A percentile compares a stretch with the other conserved stretches of the same genome.
phyloP scores from a whole-genome alignment of 129 eudicot genomes.

The Tanacetum coccineum region DNA sequence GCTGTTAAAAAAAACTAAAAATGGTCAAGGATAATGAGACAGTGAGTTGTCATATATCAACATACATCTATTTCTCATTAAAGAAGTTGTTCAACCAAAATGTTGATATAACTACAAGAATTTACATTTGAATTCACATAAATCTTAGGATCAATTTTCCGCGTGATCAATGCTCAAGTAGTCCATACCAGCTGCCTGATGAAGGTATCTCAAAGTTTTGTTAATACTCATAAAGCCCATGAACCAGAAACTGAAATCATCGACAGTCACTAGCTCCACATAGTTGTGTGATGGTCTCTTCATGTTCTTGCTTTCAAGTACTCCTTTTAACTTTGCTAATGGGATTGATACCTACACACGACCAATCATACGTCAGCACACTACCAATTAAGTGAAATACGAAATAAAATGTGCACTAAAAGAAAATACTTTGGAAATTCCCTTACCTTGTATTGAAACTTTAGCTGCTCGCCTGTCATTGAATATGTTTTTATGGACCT shows the following conservation, averaged over 20 bases:
- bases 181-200: too few species aligned
- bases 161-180: slow-evolving; percentile 16
- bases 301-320: too few species aligned
- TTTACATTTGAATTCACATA: slow-evolving; percentile 10
- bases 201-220: too few species aligned
- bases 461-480: too few species aligned
- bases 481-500: too few species aligned
- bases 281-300: slow-evolving; percentile 31
- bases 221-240: too few species aligned
- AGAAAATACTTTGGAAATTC: slow-evolving; percentile 9
- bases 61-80: too few species aligned
- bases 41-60: background rate
- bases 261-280: slow-evolving; percentile 33
- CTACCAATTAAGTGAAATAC: background rate
- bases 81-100: slow-evolving; percentile 6
- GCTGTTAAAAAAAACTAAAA: background rate
- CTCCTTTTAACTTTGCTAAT: slow-evolving; percentile 34
- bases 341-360: slow-evolving; percentile 32
- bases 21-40: background rate
- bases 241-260: slow-evolving; percentile 37
- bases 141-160: background rate
- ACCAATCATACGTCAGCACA: background rate
- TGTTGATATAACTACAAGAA: background rate
- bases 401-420: background rate
- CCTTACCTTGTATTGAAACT: too few species aligned